phyloP scores from a whole-genome alignment of 441 rosid genomes.

The Capsella rubella region DNA sequence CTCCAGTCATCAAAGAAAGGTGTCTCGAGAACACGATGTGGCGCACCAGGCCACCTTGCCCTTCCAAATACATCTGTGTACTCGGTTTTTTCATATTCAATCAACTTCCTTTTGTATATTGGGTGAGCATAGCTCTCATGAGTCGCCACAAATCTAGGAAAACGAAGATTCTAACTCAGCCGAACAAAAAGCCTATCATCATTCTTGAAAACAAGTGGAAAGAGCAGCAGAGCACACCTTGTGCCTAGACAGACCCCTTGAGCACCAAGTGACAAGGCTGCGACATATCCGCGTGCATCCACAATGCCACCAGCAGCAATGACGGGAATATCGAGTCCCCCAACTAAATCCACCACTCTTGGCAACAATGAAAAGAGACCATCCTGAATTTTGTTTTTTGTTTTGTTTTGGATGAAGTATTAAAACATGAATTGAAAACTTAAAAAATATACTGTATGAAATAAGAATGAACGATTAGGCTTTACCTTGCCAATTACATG shows the following conservation, averaged over 20 bases:
- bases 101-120: constrained; percentile 69
- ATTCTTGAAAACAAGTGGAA: constrained; percentile 6
- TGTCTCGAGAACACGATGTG: constrained; percentile 72
- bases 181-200: background rate
- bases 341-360: constrained; percentile 71
- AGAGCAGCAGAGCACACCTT: constrained; percentile 50
- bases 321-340: constrained; percentile 67
- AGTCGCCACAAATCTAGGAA: constrained; percentile 77
- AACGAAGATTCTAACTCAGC: constrained; percentile 9
- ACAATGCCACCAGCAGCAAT: constrained; percentile 87
- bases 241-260: constrained; percentile 87
- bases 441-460: background rate
- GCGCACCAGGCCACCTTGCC: constrained; percentile 89
- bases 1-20: constrained; percentile 72
- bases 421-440: background rate
- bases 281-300: constrained; percentile 85
- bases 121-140: constrained; percentile 89
- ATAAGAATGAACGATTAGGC: background rate
- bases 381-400: constrained; percentile 49
- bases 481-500: constrained; percentile 84
- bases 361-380: constrained; percentile 74
- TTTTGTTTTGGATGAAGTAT: background rate
- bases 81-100: constrained; percentile 68
- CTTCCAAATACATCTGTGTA: constrained; percentile 80
- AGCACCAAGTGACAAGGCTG: constrained; percentile 91